A percentile compares a stretch with the other conserved stretches of the same genome.
phyloP scores from a whole-genome alignment of 768 basidiomycete genomes.

The Rubroboletus satanas region DNA sequence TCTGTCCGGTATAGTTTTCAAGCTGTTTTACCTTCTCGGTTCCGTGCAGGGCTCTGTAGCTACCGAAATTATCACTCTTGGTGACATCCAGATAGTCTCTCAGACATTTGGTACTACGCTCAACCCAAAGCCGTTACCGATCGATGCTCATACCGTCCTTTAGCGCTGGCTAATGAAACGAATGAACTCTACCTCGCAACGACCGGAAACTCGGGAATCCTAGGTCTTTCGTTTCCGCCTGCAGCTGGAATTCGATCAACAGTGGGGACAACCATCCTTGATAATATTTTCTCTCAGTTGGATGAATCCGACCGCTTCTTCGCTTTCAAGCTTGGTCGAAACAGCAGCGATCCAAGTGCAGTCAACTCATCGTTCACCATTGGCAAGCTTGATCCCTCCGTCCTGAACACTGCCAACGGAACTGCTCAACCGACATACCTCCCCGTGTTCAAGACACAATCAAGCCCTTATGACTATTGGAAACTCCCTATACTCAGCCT shows the following conservation, averaged over 20 bases:
- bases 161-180: conserved; percentile 46
- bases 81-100: conserved; percentile 40
- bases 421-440: conserved; percentile 34
- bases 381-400: conserved; percentile 42
- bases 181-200: conserved; percentile 40
- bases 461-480: conserved; percentile 50
- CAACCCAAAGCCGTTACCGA: not conserved
- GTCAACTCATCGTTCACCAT: conserved; percentile 48
- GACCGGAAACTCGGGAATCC: conserved; percentile 51
- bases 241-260: conserved; percentile 44
- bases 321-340: conserved; percentile 46
- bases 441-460: conserved; percentile 37
- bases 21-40: conserved; percentile 49
- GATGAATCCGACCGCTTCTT: conserved; percentile 43
- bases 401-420: conserved; percentile 22
- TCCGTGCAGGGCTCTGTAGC: conserved; percentile 50
- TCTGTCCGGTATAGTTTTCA: conserved; percentile 37
- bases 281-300: conserved; percentile 45
- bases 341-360: conserved; percentile 14
- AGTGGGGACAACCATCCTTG: conserved; percentile 42
- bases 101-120: conserved; percentile 44
- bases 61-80: conserved; percentile 45
- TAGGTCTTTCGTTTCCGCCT: conserved; percentile 51
- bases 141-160: not conserved
- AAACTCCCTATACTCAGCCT: conserved; percentile 47